phyloP scores from a whole-genome alignment of 2,329 filamentous ascomycete genomes.

The Mycosphaerella arachidis region DNA sequence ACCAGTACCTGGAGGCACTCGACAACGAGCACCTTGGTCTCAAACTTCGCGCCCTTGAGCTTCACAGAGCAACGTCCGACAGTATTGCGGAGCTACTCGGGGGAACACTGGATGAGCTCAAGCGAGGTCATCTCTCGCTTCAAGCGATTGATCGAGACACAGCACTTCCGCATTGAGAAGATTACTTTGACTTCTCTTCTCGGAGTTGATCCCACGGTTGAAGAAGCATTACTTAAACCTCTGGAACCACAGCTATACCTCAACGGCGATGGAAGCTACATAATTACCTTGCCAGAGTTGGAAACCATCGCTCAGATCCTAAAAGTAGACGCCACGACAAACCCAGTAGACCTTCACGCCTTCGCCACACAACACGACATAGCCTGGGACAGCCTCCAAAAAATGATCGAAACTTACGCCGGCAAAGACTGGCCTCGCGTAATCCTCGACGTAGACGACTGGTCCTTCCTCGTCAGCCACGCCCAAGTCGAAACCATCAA shows the following conservation, averaged over 20 bases:
- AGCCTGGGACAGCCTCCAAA: constrained; percentile 13
- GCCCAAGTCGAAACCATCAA: constrained; percentile 13
- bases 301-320: constrained; percentile 17
- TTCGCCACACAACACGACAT: constrained; percentile 18
- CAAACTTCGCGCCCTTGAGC: background rate
- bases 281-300: constrained; percentile 16
- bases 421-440: constrained; percentile 20
- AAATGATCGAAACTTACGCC: constrained; percentile 17
- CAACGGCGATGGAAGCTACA: constrained; percentile 13
- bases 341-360: constrained; percentile 17
- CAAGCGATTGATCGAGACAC: background rate
- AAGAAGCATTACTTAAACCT: constrained; percentile 12
- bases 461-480: constrained; percentile 18
- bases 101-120: background rate
- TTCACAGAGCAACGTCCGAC: background rate
- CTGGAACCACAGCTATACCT: constrained; percentile 16
- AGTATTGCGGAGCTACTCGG: background rate
- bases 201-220: constrained; percentile 13
- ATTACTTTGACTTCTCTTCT: constrained; percentile 12
- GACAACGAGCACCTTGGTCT: background rate
- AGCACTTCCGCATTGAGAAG: constrained; percentile 3
- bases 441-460: constrained; percentile 18
- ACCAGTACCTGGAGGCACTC: background rate
- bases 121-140: background rate
- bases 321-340: constrained; percentile 8